These are phyloP conservation scores for Solanum bulbocastanum DNA, from an alignment of 257 asterid genomes.

Conservation along the genomic window DNA sequence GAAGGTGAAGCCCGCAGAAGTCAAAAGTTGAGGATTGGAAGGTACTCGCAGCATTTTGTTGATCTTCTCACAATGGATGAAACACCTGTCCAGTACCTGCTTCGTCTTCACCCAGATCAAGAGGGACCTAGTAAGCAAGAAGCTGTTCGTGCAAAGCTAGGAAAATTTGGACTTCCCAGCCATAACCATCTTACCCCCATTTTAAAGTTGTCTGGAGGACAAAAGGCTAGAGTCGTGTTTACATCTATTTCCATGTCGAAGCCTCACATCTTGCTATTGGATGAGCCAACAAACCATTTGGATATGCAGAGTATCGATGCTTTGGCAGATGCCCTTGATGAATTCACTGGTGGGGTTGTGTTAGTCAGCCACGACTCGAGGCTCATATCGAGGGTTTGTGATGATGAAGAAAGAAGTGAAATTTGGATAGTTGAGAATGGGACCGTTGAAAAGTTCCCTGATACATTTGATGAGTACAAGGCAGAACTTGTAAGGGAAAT, in stretches of 20 bases:
- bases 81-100: conserved; percentile 14
- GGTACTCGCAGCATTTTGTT: conserved; percentile 23
- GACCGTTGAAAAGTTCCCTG: conserved; percentile 20
- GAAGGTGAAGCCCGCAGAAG: conserved; percentile 29
- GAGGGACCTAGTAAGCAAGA: conserved; percentile 17
- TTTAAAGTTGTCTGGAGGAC: conserved; percentile 26
- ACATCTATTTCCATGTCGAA: conserved; percentile 19
- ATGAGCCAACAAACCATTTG: conserved; percentile 34
- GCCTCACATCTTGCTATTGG: conserved; percentile 27
- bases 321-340: conserved; percentile 22
- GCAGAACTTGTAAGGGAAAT: conserved; percentile 29
- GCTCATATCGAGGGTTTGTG: conserved; percentile 31
- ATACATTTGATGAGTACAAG: conserved; percentile 29
- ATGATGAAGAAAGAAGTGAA: conserved; percentile 32
- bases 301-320: conserved; percentile 36
- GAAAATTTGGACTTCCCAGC: conserved; percentile 21
- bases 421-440: conserved; percentile 40
- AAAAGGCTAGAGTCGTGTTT: conserved; percentile 27
- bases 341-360: conserved; percentile 16
- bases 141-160: conserved; percentile 18
- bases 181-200: conserved; percentile 27
- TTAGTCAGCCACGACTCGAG: conserved; percentile 37
- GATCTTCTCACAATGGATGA: conserved; percentile 21
- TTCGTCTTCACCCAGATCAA: conserved; percentile 19
- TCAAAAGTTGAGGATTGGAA: conserved; percentile 25